These are phyloP conservation scores for Symmetrospora coprosmae DNA, from an alignment of 768 basidiomycete genomes.

Conservation along the genomic window DNA sequence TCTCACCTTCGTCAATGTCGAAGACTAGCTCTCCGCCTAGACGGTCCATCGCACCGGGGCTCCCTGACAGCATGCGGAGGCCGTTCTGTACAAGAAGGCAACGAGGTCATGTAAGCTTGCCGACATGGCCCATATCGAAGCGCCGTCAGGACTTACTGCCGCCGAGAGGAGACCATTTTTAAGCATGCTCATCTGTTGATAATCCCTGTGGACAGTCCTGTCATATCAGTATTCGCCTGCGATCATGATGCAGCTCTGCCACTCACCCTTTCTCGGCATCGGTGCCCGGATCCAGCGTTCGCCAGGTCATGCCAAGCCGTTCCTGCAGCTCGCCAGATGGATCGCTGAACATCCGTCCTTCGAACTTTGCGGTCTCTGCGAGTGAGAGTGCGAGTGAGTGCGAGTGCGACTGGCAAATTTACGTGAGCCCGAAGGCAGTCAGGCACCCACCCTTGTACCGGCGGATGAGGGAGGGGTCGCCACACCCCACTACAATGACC, in stretches of 20 bases:
- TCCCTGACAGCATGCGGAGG: neutral
- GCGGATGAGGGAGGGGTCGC: neutral
- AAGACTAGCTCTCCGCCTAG: neutral
- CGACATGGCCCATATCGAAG: too few relatives aligned
- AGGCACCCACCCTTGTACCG: neutral
- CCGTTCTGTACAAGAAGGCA: neutral
- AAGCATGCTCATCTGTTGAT: constrained; percentile 1
- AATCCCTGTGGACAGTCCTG: neutral
- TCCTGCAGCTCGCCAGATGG: neutral
- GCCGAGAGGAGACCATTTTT: neutral
- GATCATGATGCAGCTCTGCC: neutral
- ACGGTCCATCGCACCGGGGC: neutral
- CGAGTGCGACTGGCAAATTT: neutral
- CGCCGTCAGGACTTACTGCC: neutral
- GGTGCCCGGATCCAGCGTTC: neutral
- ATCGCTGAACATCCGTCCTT: neutral
- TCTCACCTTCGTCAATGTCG: neutral
- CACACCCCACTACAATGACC: neutral
- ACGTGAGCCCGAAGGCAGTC: too few relatives aligned
- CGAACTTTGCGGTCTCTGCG: neutral
- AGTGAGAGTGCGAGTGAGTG: neutral
- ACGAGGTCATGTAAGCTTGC: too few relatives aligned
- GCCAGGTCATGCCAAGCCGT: neutral
- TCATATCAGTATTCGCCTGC: neutral
- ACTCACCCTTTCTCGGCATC: neutral